These are phyloP conservation scores for Usnea hakonensis DNA, from an alignment of 495 filamentous ascomycete species.

Conservation along the genomic window DNA sequence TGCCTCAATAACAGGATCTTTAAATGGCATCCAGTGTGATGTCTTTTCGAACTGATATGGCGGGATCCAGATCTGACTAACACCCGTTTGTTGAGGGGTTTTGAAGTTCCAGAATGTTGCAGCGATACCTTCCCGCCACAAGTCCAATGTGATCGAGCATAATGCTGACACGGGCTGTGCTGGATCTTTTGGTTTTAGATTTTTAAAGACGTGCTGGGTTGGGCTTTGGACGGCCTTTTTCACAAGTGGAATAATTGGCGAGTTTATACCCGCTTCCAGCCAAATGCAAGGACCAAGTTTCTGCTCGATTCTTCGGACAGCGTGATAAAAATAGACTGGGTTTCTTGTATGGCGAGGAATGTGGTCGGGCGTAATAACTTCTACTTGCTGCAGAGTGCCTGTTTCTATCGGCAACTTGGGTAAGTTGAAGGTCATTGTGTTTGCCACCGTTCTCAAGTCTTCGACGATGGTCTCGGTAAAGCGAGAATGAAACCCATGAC, in stretches of 20 bases:
- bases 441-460: conserved; percentile 23
- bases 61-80: conserved; percentile 35
- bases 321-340: conserved; percentile 45
- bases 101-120: conserved; percentile 44
- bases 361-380: conserved; percentile 1
- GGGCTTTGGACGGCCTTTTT: conserved; percentile 26
- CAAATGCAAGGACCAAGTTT: conserved; percentile 32
- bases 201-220: conserved; percentile 7
- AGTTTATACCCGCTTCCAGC: conserved; percentile 46
- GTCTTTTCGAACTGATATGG: conserved; percentile 48
- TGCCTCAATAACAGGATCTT: conserved; percentile 3
- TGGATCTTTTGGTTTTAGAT: conserved; percentile 32
- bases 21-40: conserved; percentile 31
- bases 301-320: conserved; percentile 37
- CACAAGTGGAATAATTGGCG: conserved; percentile 40
- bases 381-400: conserved; percentile 14
- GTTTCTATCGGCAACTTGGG: conserved; percentile 31
- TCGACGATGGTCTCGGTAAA: conserved; percentile 33
- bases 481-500: conserved; percentile 39
- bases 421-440: conserved; percentile 21
- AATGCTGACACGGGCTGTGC: conserved; percentile 37
- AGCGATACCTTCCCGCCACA: conserved; percentile 41
- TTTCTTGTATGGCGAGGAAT: conserved; percentile 40
- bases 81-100: conserved; percentile 30
- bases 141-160: conserved; percentile 33